Evolutionary conservation across 2,329 filamentous ascomycete genomes (phyloP).

Genomic region (Aspergillus spinulosporus): DNA sequence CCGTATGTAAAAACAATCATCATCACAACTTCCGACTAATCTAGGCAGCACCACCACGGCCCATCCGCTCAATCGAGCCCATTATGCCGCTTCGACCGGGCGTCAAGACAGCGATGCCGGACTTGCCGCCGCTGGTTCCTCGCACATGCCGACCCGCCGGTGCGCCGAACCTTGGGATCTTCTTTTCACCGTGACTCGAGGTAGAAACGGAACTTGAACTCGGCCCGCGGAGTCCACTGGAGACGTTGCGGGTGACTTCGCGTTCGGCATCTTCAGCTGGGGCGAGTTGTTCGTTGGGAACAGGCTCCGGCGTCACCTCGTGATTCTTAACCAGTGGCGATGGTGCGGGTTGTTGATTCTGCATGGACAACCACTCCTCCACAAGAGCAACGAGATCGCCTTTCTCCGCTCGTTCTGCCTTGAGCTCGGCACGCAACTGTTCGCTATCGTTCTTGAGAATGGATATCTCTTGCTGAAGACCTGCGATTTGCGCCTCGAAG

Average conservation of each 20-base stretch:
- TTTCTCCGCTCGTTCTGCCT: slow-evolving; percentile 52
- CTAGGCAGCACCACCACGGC: slow-evolving; percentile 46
- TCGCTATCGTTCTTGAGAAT: slow-evolving; percentile 71
- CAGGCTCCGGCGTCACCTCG: slow-evolving; percentile 16
- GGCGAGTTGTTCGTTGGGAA: slow-evolving; percentile 14
- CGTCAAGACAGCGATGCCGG: slow-evolving; percentile 39
- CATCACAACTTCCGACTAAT: background rate
- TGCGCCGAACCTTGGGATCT: slow-evolving; percentile 35
- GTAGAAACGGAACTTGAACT: slow-evolving; percentile 27
- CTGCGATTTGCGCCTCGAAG: slow-evolving; percentile 71
- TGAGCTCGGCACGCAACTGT: slow-evolving; percentile 60
- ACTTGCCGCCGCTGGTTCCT: slow-evolving; percentile 40
- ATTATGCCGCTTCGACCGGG: slow-evolving; percentile 70
- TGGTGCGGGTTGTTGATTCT: slow-evolving; percentile 20
- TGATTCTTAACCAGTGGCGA: slow-evolving; percentile 9
- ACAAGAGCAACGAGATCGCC: slow-evolving; percentile 50
- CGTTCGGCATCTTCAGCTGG: slow-evolving; percentile 24
- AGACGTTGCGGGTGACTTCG: slow-evolving; percentile 24
- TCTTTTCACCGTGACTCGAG: slow-evolving; percentile 28
- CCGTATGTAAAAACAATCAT: background rate
- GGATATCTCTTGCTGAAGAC: slow-evolving; percentile 70
- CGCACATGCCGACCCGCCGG: slow-evolving; percentile 30
- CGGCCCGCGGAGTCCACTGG: slow-evolving; percentile 35
- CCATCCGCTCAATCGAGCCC: slow-evolving; percentile 87
- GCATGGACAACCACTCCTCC: slow-evolving; percentile 49